Evolutionary conservation across 495 filamentous ascomycete species (phyloP).

Genomic region (Hypomontagnella submonticulosa): DNA sequence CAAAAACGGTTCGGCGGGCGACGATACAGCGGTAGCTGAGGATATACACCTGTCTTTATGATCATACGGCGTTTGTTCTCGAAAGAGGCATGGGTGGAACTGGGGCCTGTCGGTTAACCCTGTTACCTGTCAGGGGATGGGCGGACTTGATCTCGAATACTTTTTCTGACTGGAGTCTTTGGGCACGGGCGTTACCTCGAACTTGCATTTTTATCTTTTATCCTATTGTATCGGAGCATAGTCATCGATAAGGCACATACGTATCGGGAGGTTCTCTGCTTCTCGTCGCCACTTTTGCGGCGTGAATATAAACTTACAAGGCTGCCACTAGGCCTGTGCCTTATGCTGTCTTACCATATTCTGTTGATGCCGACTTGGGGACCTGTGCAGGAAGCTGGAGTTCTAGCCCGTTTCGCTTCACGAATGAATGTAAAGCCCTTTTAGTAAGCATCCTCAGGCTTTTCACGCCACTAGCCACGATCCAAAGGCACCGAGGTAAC

Average conservation of each 20-base stretch:
- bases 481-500: too few relatives aligned
- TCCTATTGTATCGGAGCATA: slow-evolving; percentile 25
- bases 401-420: not conserved
- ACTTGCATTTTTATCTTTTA: slow-evolving; percentile 31
- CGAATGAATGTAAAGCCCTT: too few relatives aligned
- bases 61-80: slow-evolving; percentile 35
- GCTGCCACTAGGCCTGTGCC: slow-evolving; percentile 1
- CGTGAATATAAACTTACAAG: slow-evolving; percentile 22
- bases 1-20: slow-evolving; percentile 15
- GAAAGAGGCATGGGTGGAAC: slow-evolving; percentile 14
- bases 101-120: slow-evolving; percentile 16
- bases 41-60: slow-evolving; percentile 29
- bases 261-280: slow-evolving; percentile 9
- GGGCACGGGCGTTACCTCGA: slow-evolving; percentile 34
- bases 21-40: slow-evolving; percentile 21
- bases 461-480: too few relatives aligned
- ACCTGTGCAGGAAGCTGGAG: not conserved
- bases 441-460: too few relatives aligned
- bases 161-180: slow-evolving; percentile 35
- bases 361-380: not conserved
- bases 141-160: slow-evolving; percentile 19
- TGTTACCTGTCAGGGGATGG: slow-evolving; percentile 16
- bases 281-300: slow-evolving; percentile 10
- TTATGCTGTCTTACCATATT: not conserved
- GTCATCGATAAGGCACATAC: slow-evolving; percentile 34